phyloP scores from a whole-genome alignment of 1,284 basidiomycete species.

The Ceratobasidium sp. region DNA sequence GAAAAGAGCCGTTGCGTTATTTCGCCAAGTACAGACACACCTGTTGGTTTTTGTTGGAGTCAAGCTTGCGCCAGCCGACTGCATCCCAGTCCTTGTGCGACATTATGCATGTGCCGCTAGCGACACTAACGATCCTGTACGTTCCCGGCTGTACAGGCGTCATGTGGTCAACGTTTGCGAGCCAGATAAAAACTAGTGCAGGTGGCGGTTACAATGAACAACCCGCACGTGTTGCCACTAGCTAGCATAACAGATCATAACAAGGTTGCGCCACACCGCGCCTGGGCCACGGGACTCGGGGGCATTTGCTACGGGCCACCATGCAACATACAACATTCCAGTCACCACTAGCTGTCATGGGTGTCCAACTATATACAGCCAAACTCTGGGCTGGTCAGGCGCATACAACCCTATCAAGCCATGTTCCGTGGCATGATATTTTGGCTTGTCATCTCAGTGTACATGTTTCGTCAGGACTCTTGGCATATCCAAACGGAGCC shows the following conservation, averaged over 20 bases:
- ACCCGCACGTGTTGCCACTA: neutral
- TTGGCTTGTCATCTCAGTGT: neutral
- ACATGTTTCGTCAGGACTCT: neutral
- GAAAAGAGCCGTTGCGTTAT: too few species aligned
- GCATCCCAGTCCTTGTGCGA: slow-evolving; percentile 8
- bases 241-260: neutral
- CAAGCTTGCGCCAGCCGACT: too few species aligned
- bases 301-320: too few species aligned
- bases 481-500: neutral
- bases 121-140: slow-evolving; percentile 5
- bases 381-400: too few species aligned
- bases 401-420: neutral
- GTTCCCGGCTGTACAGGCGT: neutral
- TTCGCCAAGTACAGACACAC: too few species aligned
- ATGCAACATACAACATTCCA: too few species aligned
- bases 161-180: neutral
- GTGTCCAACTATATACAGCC: too few species aligned
- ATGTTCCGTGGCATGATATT: neutral
- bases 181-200: neutral
- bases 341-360: too few species aligned
- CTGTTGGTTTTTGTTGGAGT: too few species aligned
- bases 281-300: too few species aligned
- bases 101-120: slow-evolving; percentile 1
- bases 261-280: neutral
- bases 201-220: neutral